A percentile compares a stretch with the other conserved stretches of the same genome.
phyloP scores from a whole-genome alignment of 306 rosid species.

The Parietaria judaica region DNA sequence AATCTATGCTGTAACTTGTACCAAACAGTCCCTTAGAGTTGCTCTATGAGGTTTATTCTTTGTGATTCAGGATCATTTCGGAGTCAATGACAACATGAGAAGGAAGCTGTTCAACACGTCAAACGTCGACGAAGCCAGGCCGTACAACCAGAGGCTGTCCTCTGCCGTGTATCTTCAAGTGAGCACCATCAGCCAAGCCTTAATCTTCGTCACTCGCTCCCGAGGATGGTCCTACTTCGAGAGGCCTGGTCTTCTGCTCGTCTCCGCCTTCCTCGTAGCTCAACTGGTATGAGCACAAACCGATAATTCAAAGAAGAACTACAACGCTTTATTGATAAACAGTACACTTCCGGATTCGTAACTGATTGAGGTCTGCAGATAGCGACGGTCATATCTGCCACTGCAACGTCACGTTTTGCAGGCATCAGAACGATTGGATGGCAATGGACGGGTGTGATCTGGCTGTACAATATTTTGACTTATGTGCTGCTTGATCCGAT shows the following conservation, averaged over 20 bases:
- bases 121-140: slow-evolving; percentile 15
- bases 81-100: slow-evolving; percentile 38
- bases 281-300: slow-evolving; percentile 37
- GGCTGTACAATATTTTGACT: slow-evolving; percentile 44
- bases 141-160: slow-evolving; percentile 33
- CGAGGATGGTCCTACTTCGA: slow-evolving; percentile 76
- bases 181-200: slow-evolving; percentile 80
- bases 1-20: too few relatives aligned
- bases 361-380: slow-evolving; percentile 23
- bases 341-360: too few relatives aligned
- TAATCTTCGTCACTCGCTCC: slow-evolving; percentile 83
- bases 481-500: slow-evolving; percentile 61
- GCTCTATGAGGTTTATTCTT: background rate
- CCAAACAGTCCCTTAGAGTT: slow-evolving; percentile 15
- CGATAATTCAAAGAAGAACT: too few relatives aligned
- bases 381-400: slow-evolving; percentile 63
- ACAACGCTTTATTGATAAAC: too few relatives aligned
- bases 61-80: slow-evolving; percentile 56
- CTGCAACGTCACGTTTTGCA: slow-evolving; percentile 27
- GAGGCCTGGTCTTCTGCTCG: slow-evolving; percentile 68
- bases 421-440: slow-evolving; percentile 47
- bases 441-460: slow-evolving; percentile 63
- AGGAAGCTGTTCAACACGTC: slow-evolving; percentile 29
- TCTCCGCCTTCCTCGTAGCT: slow-evolving; percentile 53
- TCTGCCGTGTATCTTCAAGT: slow-evolving; percentile 92